Evolutionary conservation across 495 filamentous ascomycete species (phyloP).

Genomic region (Lasiosphaeria miniovina): DNA sequence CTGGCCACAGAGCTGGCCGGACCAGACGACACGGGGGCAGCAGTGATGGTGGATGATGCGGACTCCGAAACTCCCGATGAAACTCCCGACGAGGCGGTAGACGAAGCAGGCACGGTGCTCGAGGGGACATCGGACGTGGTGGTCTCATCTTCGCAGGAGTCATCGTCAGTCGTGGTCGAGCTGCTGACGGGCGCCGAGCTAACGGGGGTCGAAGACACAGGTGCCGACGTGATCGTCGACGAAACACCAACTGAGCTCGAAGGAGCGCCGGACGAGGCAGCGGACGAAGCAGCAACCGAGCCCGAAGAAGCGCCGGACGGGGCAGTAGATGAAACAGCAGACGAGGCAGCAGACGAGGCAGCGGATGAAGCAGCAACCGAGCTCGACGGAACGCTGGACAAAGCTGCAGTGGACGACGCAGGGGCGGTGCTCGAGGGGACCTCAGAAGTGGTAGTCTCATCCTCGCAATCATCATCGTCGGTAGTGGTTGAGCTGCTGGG

Average conservation of each 20-base stretch:
- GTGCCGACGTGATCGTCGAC: background rate
- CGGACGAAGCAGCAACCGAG: background rate
- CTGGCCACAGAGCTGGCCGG: too few relatives aligned
- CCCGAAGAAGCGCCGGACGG: background rate
- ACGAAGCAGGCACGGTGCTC: too few relatives aligned
- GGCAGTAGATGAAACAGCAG: background rate
- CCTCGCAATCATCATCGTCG: constrained; percentile 8
- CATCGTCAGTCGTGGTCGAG: background rate
- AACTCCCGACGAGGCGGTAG: too few relatives aligned
- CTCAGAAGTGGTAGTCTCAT: constrained; percentile 5
- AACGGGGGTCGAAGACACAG: background rate
- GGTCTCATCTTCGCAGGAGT: too few relatives aligned
- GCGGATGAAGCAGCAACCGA: constrained; percentile 10
- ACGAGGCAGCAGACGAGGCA: background rate
- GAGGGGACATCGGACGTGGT: too few relatives aligned
- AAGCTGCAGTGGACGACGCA: constrained; percentile 1
- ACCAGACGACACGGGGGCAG: too few relatives aligned
- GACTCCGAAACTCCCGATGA: too few relatives aligned
- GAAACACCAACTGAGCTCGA: background rate
- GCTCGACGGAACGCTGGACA: constrained; percentile 4
- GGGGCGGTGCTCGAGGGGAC: constrained; percentile 4
- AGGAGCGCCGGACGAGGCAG: background rate
- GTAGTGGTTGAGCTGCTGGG: constrained; percentile 18
- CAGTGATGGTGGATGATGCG: too few relatives aligned
- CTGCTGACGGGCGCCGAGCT: background rate